Evolutionary conservation across 2,329 filamentous ascomycete species (phyloP).

Genomic region (Ophiostoma triangulosporum): DNA sequence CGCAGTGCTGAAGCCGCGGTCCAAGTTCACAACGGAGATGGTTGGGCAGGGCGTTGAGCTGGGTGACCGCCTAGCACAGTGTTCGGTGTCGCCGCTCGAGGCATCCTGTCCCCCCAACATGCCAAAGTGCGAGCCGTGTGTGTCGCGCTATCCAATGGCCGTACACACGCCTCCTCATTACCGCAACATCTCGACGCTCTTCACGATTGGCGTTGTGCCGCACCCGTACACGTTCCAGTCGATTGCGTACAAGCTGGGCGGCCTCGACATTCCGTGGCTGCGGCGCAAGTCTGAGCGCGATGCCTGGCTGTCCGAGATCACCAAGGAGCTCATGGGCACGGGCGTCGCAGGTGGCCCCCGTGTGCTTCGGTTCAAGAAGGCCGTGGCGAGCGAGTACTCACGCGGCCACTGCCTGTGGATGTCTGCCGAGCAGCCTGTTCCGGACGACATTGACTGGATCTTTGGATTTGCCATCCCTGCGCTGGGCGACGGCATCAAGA

Average conservation of each 20-base stretch:
- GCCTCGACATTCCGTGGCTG: conserved; percentile 50
- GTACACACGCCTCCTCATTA: conserved; percentile 55
- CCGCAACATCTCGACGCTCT: conserved; percentile 57
- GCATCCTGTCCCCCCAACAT: conserved; percentile 74
- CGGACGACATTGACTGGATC: conserved; percentile 71
- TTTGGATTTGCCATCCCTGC: conserved; percentile 74
- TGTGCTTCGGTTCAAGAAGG: conserved; percentile 65
- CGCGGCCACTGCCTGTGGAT: conserved; percentile 64
- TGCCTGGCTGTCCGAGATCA: conserved; percentile 61
- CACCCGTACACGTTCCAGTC: conserved; percentile 78
- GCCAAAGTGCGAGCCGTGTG: conserved; percentile 61
- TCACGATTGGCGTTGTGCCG: conserved; percentile 76
- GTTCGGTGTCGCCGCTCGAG: conserved; percentile 58
- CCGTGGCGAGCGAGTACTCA: conserved; percentile 56
- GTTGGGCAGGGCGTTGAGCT: conserved; percentile 57
- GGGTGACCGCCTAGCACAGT: conserved; percentile 62
- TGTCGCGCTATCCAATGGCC: conserved; percentile 47
- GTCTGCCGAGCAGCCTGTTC: conserved; percentile 50
- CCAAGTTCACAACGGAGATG: conserved; percentile 60
- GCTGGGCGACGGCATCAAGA: conserved; percentile 28
- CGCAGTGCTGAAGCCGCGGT: conserved; percentile 65
- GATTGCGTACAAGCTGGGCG: conserved; percentile 47
- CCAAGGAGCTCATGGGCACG: conserved; percentile 51
- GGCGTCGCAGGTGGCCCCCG: conserved; percentile 50
- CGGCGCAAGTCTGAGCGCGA: conserved; percentile 60